Base-by-base conservation (phyloP, 139 green algal species). In the Tetratostichococcus sp. region DNA sequence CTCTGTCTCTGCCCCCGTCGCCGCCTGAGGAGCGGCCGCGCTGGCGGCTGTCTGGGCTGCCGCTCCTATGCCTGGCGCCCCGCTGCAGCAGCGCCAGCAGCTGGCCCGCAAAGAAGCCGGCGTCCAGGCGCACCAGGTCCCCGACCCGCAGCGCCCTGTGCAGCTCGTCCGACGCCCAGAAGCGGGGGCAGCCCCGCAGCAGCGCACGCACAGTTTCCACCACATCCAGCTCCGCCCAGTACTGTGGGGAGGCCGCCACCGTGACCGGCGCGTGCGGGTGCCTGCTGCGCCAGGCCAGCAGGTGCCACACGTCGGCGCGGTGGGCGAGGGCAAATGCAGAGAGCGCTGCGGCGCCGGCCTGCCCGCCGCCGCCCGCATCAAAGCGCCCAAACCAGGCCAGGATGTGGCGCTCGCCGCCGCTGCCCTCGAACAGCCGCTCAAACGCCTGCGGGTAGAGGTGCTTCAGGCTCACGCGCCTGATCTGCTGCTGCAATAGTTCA, bases 211-310 rank as follows among this genome's bases (percentile, higher is more conserved):
- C 65, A 0, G 70, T 88, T 21, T 33, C 57, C 16, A 65, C 39
- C 30, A 90, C 73, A 35, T 93, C 81, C 30, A 95, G 79, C 79
- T 95, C 87, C 59, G 74, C 86, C 34, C 95, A 94, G 72, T 95
- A 95, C 75, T 94, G 85, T 22, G 86, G 81, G 71, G 87, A 85
- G 22, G 85, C 75, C 17, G 88, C 90, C 2, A 95, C 91, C 23
- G 82, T 80, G 17, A 95, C 87, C 0, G 91, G 91, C 11, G 90
- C 80, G 70, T 92, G 88, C 5, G 86, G 30, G 74, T 95, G 91
- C 66, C 84, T 89, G 71, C 91, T 89, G 50, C 76, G 69, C 91
- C 91, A 95, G 22, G 79, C 78, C 62, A 95, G 77, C 25, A 83
- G 71, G 21, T 82, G 57, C 87, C 89, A 93, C 43, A 87, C 87